Evolutionary conservation across 306 rosid genomes (phyloP), one percentile per base, ranked within the genome.

Genomic region (Ochetophila trinervis): DNA sequence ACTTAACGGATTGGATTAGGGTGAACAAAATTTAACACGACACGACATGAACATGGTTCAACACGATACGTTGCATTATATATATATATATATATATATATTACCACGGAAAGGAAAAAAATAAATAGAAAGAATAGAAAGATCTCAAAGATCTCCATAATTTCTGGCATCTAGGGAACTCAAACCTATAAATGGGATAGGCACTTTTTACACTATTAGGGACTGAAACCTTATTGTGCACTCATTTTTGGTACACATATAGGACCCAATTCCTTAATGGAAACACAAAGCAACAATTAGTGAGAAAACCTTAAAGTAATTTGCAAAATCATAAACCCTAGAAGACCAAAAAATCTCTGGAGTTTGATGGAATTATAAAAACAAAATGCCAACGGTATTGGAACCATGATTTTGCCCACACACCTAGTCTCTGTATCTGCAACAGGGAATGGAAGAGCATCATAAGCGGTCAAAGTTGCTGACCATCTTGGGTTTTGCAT

Each of bases 401-500:
- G 72, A 84, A 82, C 45, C 80, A 82, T 84, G 83, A 84, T 86
- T 88, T 82, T 79, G 42, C 79, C 82, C 88, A 76, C 83, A 74
- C 86, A 73, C 82, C 70, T 75, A 71, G 73, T 78, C 82, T 51
- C 35, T 30, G 65, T 81, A 76, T 63, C 80, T 73, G 86, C 66
- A 77, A 76, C 83, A 72, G 79, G 58, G 18, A 54, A 30, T 21
- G 36, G 19, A 70, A 53, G 66, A 81, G 42, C 68, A 73, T 53
- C 21, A 50, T 50, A 30, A 67, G 44, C 64, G 71, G 96, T 88
- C 96, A 88, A 85, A 80, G 54, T 56, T 71, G 79, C 40, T 86
- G 87, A 82, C 90, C 86, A 78, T 80, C 88, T 86, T 78, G 90
- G 92, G 80, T 9, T 78, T 78, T 44, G 84, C 78, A 54, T 78